Percentiles rank a stretch among this genome's conserved stretches.
These are phyloP conservation scores for Kockiozyma suomiensis DNA, from an alignment of 805 yeast species.

Conservation along the genomic window DNA sequence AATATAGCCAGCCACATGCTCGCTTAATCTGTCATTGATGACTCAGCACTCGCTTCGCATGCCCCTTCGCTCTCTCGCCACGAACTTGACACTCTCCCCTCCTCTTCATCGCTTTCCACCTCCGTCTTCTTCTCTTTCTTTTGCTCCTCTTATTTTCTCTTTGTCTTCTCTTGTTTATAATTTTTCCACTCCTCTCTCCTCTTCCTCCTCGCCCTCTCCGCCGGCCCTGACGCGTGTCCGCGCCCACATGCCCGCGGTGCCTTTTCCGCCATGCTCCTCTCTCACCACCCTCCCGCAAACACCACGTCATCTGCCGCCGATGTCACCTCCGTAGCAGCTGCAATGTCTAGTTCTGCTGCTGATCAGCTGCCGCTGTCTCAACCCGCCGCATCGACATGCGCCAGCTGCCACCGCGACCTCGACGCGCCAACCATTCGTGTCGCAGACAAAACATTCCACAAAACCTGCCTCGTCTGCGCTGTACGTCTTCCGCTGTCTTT, in stretches of 20 bases:
- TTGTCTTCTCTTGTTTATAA: background rate
- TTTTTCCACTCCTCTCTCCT: background rate
- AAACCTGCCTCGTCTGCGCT: constrained; percentile 32
- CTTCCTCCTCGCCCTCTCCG: background rate
- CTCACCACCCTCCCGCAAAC: constrained; percentile 1
- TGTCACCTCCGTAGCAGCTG: background rate
- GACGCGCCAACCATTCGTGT: constrained; percentile 31
- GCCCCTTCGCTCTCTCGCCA: constrained; percentile 3
- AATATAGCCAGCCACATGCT: background rate
- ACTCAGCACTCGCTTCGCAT: background rate
- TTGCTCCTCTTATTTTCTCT: background rate
- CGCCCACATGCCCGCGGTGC: background rate
- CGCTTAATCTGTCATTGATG: background rate
- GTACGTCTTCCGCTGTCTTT: constrained; percentile 15
- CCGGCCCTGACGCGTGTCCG: constrained; percentile 5
- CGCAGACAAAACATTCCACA: constrained; percentile 25
- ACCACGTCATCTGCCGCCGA: background rate
- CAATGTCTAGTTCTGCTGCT: background rate
- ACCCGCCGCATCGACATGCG: constrained; percentile 12
- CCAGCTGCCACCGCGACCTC: constrained; percentile 20
- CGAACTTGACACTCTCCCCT: background rate
- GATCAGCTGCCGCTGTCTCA: background rate
- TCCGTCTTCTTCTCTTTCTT: background rate
- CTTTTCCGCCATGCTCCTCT: background rate
- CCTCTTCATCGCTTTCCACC: background rate